These are phyloP conservation scores for Brassica rapa DNA, from an alignment of 345 rosid genomes.

Conservation along the genomic window DNA sequence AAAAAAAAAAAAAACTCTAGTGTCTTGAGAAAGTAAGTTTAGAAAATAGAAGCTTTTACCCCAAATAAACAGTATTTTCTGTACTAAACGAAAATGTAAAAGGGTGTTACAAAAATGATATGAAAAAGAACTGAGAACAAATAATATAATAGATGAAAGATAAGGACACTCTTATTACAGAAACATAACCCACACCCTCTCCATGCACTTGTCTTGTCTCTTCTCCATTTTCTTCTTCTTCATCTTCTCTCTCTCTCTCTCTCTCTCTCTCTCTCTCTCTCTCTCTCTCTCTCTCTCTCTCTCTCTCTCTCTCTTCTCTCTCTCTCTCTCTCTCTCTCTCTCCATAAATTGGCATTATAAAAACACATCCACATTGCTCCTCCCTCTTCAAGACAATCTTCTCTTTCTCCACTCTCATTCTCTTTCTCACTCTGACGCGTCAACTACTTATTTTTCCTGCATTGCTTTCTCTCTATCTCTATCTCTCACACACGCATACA, in stretches of 20 bases:
- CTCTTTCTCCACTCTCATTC: constrained; percentile 32
- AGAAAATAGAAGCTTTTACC: constrained; percentile 20
- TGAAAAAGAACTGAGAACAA: constrained; percentile 16
- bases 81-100: constrained; percentile 27
- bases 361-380: constrained; percentile 37
- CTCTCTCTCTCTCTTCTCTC: no score
- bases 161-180: constrained; percentile 14
- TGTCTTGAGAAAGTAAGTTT: constrained; percentile 30
- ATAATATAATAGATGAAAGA: constrained; percentile 33
- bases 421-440: constrained; percentile 31
- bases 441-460: constrained; percentile 27
- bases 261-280: no score
- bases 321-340: constrained; percentile 1
- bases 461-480: background rate
- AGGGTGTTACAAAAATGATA: no score
- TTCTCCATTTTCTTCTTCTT: constrained; percentile 23
- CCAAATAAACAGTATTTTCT: constrained; percentile 39
- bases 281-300: background rate
- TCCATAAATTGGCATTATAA: constrained; percentile 36
- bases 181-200: constrained; percentile 53
- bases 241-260: constrained; percentile 7
- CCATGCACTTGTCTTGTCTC: constrained; percentile 67
- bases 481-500: background rate
- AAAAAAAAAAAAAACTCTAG: background rate
- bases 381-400: constrained; percentile 32